Evolutionary conservation across 768 basidiomycete genomes (phyloP).

Genomic region (Vararia minispora): DNA sequence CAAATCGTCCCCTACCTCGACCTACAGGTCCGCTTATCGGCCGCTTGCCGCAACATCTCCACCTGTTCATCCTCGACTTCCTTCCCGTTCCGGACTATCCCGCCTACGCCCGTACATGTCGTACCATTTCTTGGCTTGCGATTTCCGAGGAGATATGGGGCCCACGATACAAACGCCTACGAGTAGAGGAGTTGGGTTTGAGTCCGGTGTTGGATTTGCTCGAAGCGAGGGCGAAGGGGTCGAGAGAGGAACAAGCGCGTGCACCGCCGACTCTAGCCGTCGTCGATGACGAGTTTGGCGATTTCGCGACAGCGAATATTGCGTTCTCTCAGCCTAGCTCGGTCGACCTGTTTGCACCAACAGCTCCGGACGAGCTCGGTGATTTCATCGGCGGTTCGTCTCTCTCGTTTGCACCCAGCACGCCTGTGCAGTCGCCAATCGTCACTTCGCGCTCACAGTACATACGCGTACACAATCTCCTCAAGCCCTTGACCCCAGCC

Average conservation of each 20-base stretch:
- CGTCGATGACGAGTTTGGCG: slow-evolving; percentile 81
- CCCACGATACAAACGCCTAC: slow-evolving; percentile 53
- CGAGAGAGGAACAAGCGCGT: slow-evolving; percentile 34
- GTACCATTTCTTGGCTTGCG: slow-evolving; percentile 50
- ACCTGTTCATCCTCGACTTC: slow-evolving; percentile 60
- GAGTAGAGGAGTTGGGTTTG: slow-evolving; percentile 33
- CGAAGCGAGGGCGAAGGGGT: slow-evolving; percentile 34
- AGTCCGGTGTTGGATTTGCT: slow-evolving; percentile 44
- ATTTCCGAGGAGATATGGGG: slow-evolving; percentile 77
- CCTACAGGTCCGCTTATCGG: slow-evolving; percentile 41
- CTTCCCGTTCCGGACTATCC: slow-evolving; percentile 77
- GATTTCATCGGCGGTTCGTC: slow-evolving; percentile 32
- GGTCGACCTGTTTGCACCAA: slow-evolving; percentile 12
- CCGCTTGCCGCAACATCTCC: slow-evolving; percentile 66
- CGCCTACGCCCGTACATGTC: slow-evolving; percentile 56
- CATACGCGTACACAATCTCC: slow-evolving; percentile 50
- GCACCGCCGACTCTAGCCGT: slow-evolving; percentile 51
- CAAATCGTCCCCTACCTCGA: slow-evolving; percentile 10
- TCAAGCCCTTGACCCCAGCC: slow-evolving; percentile 47
- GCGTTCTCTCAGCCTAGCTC: slow-evolving; percentile 1
- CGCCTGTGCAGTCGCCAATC: slow-evolving; percentile 23
- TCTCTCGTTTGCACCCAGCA: slow-evolving; percentile 20
- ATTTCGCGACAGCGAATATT: slow-evolving; percentile 44
- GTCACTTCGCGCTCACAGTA: slow-evolving; percentile 44
- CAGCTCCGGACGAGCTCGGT: slow-evolving; percentile 32